These are phyloP conservation scores for Trypanosomatidae sp. DNA, from an alignment of 208 protist species.

Conservation along the genomic window DNA sequence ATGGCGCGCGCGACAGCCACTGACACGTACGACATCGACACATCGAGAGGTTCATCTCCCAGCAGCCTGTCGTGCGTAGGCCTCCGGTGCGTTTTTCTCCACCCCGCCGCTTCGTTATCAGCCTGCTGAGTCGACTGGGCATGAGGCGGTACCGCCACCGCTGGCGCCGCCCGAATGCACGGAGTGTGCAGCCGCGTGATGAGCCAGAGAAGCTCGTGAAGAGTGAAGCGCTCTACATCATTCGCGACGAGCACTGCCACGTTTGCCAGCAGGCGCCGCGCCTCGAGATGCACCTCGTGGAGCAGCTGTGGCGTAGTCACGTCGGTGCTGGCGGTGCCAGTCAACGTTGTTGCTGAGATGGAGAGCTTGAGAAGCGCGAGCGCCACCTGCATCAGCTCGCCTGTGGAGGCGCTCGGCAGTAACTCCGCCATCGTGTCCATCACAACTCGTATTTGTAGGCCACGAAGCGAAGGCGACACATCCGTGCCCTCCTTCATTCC, in stretches of 20 bases:
- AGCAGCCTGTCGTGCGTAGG: not conserved
- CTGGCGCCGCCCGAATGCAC: not conserved
- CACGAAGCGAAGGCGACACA: not conserved
- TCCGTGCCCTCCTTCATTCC: not conserved
- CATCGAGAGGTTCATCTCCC: constrained; percentile 6
- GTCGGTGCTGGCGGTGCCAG: not conserved
- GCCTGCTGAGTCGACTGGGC: not conserved
- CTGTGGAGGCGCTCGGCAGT: constrained; percentile 23
- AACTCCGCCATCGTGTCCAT: constrained; percentile 25
- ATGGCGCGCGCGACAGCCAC: constrained; percentile 19
- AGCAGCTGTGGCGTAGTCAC: not conserved
- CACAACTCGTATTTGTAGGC: constrained; percentile 6
- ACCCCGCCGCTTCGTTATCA: not conserved
- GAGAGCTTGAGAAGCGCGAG: constrained; percentile 23
- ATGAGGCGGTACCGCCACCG: not conserved
- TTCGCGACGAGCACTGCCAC: constrained; percentile 26
- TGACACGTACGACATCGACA: constrained; percentile 24
- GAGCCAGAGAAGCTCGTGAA: constrained; percentile 16
- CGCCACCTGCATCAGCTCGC: constrained; percentile 19
- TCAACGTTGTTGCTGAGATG: not conserved
- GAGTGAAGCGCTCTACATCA: constrained; percentile 23
- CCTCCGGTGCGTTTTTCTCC: not conserved
- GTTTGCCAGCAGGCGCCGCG: constrained; percentile 25
- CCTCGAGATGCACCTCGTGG: constrained; percentile 10
- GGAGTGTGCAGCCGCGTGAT: constrained; percentile 27